Evolutionary conservation across 768 basidiomycete species (phyloP), one percentile per base, ranked within the genome.

Genomic region (Mycena epipterygia): DNA sequence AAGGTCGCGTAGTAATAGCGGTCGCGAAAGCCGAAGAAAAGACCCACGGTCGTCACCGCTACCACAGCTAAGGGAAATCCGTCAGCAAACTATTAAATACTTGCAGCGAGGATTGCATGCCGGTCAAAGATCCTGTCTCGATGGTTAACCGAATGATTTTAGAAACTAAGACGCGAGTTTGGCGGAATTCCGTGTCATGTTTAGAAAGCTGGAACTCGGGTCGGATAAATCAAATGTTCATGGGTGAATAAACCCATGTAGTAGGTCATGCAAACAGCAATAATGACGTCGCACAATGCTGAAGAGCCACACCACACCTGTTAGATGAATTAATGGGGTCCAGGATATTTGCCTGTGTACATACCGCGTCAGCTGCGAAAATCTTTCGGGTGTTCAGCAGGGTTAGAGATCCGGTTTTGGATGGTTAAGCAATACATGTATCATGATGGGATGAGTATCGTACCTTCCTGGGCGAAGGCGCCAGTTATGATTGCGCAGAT

Each of bases 231-330:
- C 41, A 8, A 32, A 29, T 3, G 17, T 2, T 17, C 7, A 14
- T 8, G 32, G 19, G 1, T 0, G 46, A 13, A 8, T n/a, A 46
- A 9, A 30, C 17, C n/a, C 39, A 59, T 42, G 23, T 32, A 46
- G n/a, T 59, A 59, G 3, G 58, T 59, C 58, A 59, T 46, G 30
- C 42, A 59, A 5, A 23, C 42, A 5, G 58, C 58, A 33, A 59
- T 59, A 16, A 46, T 29, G 12, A 59, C 46, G 42, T 59, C 58
- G 29, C 29, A n/a, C 17, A 33, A 21, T 9, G 58, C 58, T 7
- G 58, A 59, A 19, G 29, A 14, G 17, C 42, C 58, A 19, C 16
- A n/a, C 41, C 42, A 59, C 7, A 46, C 19, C 58, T 59, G 53
- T 14, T 11, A 37, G 2, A 37, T 5, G 7, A 42, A 19, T 42